A percentile compares a stretch with the other conserved stretches of the same genome.
Conservation (phyloP, 768 basidiomycete species). For the Leccinum sublutescens region DNA sequence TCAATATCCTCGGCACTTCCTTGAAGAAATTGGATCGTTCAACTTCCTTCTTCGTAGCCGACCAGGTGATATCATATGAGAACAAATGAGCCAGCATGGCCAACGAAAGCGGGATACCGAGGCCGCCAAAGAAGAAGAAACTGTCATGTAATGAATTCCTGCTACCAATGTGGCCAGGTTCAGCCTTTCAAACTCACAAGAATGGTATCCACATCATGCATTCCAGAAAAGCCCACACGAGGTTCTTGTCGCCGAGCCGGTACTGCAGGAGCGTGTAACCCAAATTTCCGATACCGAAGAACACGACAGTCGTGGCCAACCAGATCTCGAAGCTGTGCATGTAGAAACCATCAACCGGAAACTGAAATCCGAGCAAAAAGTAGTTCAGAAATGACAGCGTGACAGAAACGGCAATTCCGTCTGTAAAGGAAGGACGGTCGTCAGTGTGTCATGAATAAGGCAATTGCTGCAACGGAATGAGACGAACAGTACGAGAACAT, state of each 20-base stretch:
- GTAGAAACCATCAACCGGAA: slow-evolving; percentile 74
- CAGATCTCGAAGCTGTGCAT: slow-evolving; percentile 80
- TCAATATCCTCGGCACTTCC: slow-evolving; percentile 80
- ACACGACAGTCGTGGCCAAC: slow-evolving; percentile 74
- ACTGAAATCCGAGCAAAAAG: slow-evolving; percentile 67
- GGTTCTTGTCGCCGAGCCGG: slow-evolving; percentile 48
- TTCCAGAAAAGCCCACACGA: slow-evolving; percentile 26
- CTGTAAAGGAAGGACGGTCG: slow-evolving; percentile 6
- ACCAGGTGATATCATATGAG: slow-evolving; percentile 59
- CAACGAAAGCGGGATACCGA: slow-evolving; percentile 51
- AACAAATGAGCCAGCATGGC: slow-evolving; percentile 56
- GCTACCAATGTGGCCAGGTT: background rate
- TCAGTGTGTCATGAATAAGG: background rate
- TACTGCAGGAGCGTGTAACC: slow-evolving; percentile 75
- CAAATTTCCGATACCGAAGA: slow-evolving; percentile 70
- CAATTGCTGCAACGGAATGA: background rate
- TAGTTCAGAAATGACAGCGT: slow-evolving; percentile 74
- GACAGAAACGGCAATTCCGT: slow-evolving; percentile 63
- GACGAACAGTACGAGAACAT: slow-evolving; percentile 54
- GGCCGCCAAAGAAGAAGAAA: slow-evolving; percentile 57
- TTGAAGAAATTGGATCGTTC: slow-evolving; percentile 89
- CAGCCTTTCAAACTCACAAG: slow-evolving; percentile 30
- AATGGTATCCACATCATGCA: slow-evolving; percentile 34
- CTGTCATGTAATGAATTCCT: slow-evolving; percentile 14
- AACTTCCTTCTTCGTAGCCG: slow-evolving; percentile 74